phyloP scores from a whole-genome alignment of 495 filamentous ascomycete genomes.

The Xylaria flabelliformis region DNA sequence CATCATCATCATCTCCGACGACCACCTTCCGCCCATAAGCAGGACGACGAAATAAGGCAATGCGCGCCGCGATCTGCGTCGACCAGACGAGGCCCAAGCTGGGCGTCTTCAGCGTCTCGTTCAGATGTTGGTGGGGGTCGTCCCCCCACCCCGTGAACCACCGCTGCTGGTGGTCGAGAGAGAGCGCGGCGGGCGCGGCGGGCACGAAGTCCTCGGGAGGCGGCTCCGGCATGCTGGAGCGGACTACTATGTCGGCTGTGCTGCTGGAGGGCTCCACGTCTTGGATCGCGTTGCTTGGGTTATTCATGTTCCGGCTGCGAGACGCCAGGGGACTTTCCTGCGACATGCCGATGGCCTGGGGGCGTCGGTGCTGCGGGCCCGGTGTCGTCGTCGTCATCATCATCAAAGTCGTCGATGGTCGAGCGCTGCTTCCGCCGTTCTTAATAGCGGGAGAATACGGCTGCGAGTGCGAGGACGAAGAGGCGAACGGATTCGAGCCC shows the following conservation, averaged over 20 bases:
- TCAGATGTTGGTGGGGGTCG: slow-evolving; percentile 37
- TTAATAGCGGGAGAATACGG: slow-evolving; percentile 16
- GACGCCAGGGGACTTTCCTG: slow-evolving; percentile 51
- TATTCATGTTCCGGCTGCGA: slow-evolving; percentile 33
- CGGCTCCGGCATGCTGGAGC: slow-evolving; percentile 41
- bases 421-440: slow-evolving; percentile 7
- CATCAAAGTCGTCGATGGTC: too few relatives aligned
- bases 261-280: slow-evolving; percentile 33
- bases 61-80: slow-evolving; percentile 80
- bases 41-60: slow-evolving; percentile 74
- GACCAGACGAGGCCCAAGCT: slow-evolving; percentile 88
- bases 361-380: too few relatives aligned
- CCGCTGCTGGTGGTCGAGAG: slow-evolving; percentile 85
- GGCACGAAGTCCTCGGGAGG: slow-evolving; percentile 32
- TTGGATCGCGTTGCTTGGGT: background rate
- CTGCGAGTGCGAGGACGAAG: slow-evolving; percentile 8
- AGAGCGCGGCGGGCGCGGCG: slow-evolving; percentile 58
- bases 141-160: slow-evolving; percentile 97
- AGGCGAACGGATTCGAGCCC: slow-evolving; percentile 10
- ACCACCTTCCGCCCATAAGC: slow-evolving; percentile 51
- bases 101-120: slow-evolving; percentile 73
- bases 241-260: slow-evolving; percentile 36
- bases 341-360: too few relatives aligned
- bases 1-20: too few relatives aligned
- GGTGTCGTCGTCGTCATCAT: too few relatives aligned